Evolutionary conservation across 805 yeast genomes (phyloP).

Genomic region (Kodamaea hsintzibuensis): DNA sequence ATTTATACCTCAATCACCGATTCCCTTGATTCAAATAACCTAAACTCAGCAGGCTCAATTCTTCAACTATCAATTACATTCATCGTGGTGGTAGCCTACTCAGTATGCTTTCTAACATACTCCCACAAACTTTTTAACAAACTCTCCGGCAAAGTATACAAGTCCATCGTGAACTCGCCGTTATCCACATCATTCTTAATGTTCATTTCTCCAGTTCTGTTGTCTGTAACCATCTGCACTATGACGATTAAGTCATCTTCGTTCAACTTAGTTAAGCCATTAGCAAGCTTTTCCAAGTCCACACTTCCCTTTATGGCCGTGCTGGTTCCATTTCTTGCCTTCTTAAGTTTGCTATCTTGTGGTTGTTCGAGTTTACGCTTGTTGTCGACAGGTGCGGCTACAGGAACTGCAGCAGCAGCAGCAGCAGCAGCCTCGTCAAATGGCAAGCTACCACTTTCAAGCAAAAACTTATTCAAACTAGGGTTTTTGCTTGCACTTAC

Average conservation of each 20-base stretch:
- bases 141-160: conserved; percentile 89
- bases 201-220: conserved; percentile 92
- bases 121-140: conserved; percentile 93
- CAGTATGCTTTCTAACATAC: conserved; percentile 67
- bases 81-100: neutral
- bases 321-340: conserved; percentile 49
- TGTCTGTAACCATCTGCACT: conserved; percentile 97
- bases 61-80: neutral
- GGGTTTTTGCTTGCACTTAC: conserved; percentile 58
- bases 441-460: conserved; percentile 84
- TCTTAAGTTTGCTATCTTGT: conserved; percentile 39
- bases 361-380: conserved; percentile 16
- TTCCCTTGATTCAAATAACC: too few relatives aligned
- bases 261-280: conserved; percentile 78
- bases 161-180: conserved; percentile 96
- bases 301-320: conserved; percentile 68
- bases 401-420: conserved; percentile 25
- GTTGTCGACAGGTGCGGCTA: conserved; percentile 17
- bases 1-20: neutral
- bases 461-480: conserved; percentile 65
- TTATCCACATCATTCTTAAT: conserved; percentile 93
- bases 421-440: conserved; percentile 36
- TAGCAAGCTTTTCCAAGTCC: conserved; percentile 88
- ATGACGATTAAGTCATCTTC: conserved; percentile 94
- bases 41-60: too few relatives aligned